These are phyloP conservation scores for Apiospora koreana DNA, from an alignment of 2,329 filamentous ascomycete genomes.

Conservation along the genomic window DNA sequence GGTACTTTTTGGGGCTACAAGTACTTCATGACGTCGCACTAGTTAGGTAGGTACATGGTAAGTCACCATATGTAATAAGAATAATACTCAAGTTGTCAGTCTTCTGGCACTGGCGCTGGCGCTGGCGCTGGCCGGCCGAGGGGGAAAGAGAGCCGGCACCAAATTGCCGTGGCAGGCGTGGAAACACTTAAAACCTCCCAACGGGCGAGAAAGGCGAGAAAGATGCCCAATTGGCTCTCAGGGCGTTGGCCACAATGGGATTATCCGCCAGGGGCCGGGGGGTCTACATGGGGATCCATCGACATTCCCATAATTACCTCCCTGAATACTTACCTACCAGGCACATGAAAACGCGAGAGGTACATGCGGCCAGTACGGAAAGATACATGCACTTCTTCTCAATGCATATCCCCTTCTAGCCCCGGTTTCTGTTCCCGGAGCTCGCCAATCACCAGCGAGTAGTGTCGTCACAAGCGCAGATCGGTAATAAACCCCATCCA, in stretches of 20 bases:
- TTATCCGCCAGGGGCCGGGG: slow-evolving; percentile 4
- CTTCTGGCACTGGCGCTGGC: neutral
- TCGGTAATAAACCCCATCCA: neutral
- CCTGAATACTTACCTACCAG: neutral
- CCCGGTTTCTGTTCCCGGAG: neutral
- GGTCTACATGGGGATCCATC: neutral
- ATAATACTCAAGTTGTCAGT: neutral
- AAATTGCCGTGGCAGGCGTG: neutral
- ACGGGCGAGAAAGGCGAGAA: neutral
- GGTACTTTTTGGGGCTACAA: neutral
- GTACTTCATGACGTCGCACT: neutral
- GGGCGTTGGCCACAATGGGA: neutral
- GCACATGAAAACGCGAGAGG: neutral
- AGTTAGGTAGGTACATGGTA: neutral
- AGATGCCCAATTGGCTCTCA: slow-evolving; percentile 8
- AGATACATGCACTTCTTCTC: neutral
- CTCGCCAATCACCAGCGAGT: neutral
- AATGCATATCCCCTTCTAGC: neutral
- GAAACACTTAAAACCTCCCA: neutral
- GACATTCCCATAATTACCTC: neutral
- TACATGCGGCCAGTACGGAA: neutral
- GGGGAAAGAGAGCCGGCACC: neutral
- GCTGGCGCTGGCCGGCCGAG: neutral
- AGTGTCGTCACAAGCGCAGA: slow-evolving; percentile 6
- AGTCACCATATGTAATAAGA: neutral